Conservation (phyloP, 768 basidiomycete species). For the Pleurotus sapidus region DNA sequence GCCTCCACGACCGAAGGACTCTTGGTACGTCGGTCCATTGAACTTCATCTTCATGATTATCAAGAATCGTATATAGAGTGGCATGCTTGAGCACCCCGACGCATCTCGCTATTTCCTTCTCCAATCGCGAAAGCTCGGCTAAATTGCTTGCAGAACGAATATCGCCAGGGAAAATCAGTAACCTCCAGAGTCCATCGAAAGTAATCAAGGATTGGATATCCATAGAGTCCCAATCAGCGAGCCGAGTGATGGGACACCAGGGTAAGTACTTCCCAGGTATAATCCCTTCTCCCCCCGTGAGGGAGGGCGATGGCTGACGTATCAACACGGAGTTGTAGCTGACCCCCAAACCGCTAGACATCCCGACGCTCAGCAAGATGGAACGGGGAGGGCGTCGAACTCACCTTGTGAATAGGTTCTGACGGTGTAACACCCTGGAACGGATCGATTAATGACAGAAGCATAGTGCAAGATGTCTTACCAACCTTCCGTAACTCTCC, state of each 20-base stretch:
- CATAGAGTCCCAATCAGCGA: constrained; percentile 12
- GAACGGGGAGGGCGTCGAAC: neutral
- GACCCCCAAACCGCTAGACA: constrained; percentile 13
- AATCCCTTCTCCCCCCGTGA: neutral
- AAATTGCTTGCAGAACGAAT: neutral
- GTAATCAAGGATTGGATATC: constrained; percentile 14
- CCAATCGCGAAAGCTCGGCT: neutral
- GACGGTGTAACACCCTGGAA: neutral
- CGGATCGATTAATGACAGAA: neutral
- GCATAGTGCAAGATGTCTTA: neutral
- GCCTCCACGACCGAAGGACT: neutral
- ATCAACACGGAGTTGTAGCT: constrained; percentile 6
- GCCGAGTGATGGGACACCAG: constrained; percentile 3
- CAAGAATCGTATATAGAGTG: neutral
- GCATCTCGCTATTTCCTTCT: neutral
- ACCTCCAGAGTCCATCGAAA: constrained; percentile 13
- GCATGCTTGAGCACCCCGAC: neutral
- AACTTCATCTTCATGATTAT: neutral
- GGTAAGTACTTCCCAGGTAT: constrained; percentile 7
- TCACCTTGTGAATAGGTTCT: constrained; percentile 14
- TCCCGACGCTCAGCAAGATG: neutral
- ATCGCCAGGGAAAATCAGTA: constrained; percentile 13
- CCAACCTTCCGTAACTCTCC: neutral
- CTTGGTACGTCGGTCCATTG: neutral
- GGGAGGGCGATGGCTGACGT: neutral